A percentile compares a stretch with the other conserved stretches of the same genome.
Conservation (phyloP, 495 filamentous ascomycete genomes). For the Rusavskia elegans region DNA sequence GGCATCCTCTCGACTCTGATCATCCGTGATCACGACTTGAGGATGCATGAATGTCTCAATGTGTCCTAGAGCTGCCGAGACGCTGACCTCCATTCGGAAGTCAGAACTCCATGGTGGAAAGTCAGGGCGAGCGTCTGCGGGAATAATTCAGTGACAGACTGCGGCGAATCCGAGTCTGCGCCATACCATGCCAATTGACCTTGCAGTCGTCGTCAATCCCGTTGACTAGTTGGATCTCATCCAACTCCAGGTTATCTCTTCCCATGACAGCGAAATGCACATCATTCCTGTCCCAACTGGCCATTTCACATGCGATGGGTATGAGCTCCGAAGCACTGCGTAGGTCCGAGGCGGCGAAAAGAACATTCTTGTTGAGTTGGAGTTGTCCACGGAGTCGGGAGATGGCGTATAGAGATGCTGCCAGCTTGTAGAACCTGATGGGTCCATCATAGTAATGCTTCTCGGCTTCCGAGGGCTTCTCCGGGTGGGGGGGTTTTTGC, state of each 20-base stretch:
- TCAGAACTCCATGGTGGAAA: slow-evolving; percentile 30
- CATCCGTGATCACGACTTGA: slow-evolving; percentile 34
- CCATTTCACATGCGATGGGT: slow-evolving; percentile 40
- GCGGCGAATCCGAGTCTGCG: background rate
- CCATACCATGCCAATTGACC: slow-evolving; percentile 38
- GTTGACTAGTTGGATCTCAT: slow-evolving; percentile 33
- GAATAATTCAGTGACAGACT: slow-evolving; percentile 5
- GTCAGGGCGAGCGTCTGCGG: slow-evolving; percentile 33
- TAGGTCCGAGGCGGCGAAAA: slow-evolving; percentile 36
- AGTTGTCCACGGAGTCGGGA: slow-evolving; percentile 17
- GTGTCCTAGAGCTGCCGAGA: slow-evolving; percentile 25
- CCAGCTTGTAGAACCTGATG: slow-evolving; percentile 38
- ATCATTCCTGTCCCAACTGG: slow-evolving; percentile 23
- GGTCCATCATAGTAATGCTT: slow-evolving; percentile 36
- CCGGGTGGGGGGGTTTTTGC: slow-evolving; percentile 8
- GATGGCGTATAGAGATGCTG: slow-evolving; percentile 28
- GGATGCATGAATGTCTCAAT: slow-evolving; percentile 32
- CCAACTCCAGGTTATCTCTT: slow-evolving; percentile 34
- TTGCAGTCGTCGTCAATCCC: slow-evolving; percentile 29
- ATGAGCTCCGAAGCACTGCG: slow-evolving; percentile 33
- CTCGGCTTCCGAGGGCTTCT: slow-evolving; percentile 9
- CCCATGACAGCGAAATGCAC: slow-evolving; percentile 41
- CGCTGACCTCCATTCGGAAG: slow-evolving; percentile 33
- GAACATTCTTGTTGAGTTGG: slow-evolving; percentile 23
- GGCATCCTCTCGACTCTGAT: slow-evolving; percentile 23